These are phyloP conservation scores for Austroboletus eburneus DNA, from an alignment of 768 basidiomycete genomes.

Conservation along the genomic window DNA sequence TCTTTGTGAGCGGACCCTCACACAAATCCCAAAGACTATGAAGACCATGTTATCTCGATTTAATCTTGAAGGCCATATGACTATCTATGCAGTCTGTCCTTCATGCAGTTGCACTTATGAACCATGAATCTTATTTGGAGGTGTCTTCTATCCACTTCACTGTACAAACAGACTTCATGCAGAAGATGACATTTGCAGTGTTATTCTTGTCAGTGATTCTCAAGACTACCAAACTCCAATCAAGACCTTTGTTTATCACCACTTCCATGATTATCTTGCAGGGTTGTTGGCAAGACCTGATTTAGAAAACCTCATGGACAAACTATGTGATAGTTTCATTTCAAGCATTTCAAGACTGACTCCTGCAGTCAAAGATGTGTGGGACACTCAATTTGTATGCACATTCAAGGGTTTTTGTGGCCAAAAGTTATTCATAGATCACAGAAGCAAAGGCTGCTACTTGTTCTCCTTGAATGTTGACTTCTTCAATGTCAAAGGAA, in stretches of 20 bases:
- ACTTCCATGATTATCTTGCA: neutral
- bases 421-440: constrained; percentile 17
- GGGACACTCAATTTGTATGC: neutral
- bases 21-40: neutral
- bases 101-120: neutral
- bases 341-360: neutral
- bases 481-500: constrained; percentile 34
- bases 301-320: constrained; percentile 9
- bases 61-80: neutral
- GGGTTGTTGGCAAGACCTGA: constrained; percentile 1
- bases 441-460: neutral
- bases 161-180: neutral
- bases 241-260: neutral
- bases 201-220: neutral
- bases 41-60: neutral
- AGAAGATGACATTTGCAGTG: neutral
- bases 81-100: neutral
- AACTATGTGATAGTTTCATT: constrained; percentile 1
- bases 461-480: constrained; percentile 30
- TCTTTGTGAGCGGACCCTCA: neutral
- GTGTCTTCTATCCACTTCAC: neutral
- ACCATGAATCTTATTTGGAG: too few species aligned
- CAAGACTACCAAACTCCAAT: neutral
- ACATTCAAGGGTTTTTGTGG: constrained; percentile 10
- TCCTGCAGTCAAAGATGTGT: neutral